Base-by-base conservation (phyloP, 768 basidiomycete genomes). In the Leccinellum rugosiceps region DNA sequence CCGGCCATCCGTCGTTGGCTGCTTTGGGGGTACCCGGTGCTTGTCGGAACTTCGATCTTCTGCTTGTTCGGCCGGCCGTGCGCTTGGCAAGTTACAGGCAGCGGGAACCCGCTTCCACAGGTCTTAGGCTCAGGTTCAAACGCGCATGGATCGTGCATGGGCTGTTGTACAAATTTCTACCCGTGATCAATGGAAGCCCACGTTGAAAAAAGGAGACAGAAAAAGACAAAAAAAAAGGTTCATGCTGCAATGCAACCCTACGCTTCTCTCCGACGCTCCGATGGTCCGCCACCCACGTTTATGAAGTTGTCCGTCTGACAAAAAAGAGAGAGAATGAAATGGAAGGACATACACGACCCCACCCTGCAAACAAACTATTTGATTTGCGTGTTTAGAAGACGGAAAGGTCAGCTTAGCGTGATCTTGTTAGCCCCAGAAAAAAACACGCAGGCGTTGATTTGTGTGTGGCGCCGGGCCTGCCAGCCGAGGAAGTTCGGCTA, bases 261-360 rank as follows among this genome's bases (percentile, higher is more conserved):
- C 54, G 31, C 45, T 50, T 25, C 48, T 46, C 49, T 64, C 60
- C 53, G 58, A 52, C 38, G 31, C 32, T 54, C 61, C 57, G 62
- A 60, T 19, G 30, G 32, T 56, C 53, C 60, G 50, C 49, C 43
- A 44, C 35, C 51, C 63, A 61, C 58, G 58, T 63, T 55, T 46
- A 50, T 45, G 19, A 43, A 13, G n/a, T 10, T 21, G 41, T 19
- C 41, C 11, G 43, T 11, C 19, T 44, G 43, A 41, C 45, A 19
- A 49, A 55, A 46, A 28, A 34, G 26, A 57, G 6, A 6, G 34
- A 26, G n/a, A 19, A 28, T 14, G 50, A 13, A 57, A 56, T 25
- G 45, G 28, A 55, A 53, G n/a, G 13, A 19, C 31, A 32, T 32
- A 53, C 55, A 46, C 19, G 48, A 49, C 17, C 9, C 26, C 35